These are phyloP conservation scores for Xylaria sp. DNA, from an alignment of 495 filamentous ascomycete genomes.

Conservation along the genomic window DNA sequence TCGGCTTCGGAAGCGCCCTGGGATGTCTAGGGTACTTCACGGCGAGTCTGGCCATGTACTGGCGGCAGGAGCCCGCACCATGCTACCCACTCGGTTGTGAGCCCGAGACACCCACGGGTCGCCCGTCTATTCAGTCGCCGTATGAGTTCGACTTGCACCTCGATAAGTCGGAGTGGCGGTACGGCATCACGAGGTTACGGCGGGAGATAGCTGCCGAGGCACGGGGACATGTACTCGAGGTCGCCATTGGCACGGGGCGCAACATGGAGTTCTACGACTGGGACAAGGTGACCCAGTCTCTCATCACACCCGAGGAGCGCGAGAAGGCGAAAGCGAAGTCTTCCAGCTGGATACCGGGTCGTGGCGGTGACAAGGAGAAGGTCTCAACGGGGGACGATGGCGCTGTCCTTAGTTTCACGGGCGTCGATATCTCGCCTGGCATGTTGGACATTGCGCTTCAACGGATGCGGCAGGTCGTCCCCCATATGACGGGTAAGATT, in stretches of 20 bases:
- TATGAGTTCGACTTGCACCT: slow-evolving; percentile 68
- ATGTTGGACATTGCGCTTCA: slow-evolving; percentile 53
- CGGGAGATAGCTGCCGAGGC: slow-evolving; percentile 65
- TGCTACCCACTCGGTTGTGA: slow-evolving; percentile 35
- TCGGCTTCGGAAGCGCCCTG: slow-evolving; percentile 39
- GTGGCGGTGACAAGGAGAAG: slow-evolving; percentile 10
- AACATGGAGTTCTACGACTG: slow-evolving; percentile 79
- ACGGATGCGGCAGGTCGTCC: slow-evolving; percentile 42
- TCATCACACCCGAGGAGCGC: slow-evolving; percentile 23
- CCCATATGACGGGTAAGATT: slow-evolving; percentile 39
- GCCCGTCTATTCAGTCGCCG: slow-evolving; percentile 50
- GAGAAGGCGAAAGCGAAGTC: slow-evolving; percentile 21
- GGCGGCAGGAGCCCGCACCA: slow-evolving; percentile 32
- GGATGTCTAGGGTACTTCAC: slow-evolving; percentile 42
- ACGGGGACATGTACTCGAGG: slow-evolving; percentile 84
- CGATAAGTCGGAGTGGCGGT: slow-evolving; percentile 68
- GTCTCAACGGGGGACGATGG: slow-evolving; percentile 25
- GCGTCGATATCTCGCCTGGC: slow-evolving; percentile 51
- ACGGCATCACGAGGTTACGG: slow-evolving; percentile 69
- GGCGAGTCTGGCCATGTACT: slow-evolving; percentile 33
- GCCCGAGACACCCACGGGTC: slow-evolving; percentile 39
- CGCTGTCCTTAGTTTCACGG: slow-evolving; percentile 51
- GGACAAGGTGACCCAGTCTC: slow-evolving; percentile 40
- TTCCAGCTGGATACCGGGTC: not conserved
- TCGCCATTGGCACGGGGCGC: slow-evolving; percentile 88